These are phyloP conservation scores for Cladosporium colombiae DNA, from an alignment of 2,329 filamentous ascomycete genomes.

Conservation along the genomic window DNA sequence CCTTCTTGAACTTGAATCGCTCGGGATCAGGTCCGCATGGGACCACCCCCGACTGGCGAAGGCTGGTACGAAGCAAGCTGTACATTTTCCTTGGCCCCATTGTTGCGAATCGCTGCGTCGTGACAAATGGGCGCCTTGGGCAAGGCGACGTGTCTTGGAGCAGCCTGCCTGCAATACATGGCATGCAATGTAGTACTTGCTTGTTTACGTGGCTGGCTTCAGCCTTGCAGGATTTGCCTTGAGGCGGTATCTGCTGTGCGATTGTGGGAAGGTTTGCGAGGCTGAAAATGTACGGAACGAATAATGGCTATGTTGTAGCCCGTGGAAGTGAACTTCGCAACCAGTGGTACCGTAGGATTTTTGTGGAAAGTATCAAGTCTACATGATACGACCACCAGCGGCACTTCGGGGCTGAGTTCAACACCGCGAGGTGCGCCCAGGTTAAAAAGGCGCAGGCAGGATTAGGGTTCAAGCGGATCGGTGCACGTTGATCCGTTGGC, in stretches of 20 bases:
- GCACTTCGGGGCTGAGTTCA: constrained; percentile 10
- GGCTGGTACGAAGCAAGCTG: neutral
- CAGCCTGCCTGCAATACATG: neutral
- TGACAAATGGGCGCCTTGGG: neutral
- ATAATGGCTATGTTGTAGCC: neutral
- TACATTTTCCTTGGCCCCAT: neutral
- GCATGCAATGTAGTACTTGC: neutral
- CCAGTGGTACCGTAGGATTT: constrained; percentile 1
- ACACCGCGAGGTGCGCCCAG: neutral
- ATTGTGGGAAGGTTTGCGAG: neutral
- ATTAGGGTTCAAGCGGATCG: constrained; percentile 3
- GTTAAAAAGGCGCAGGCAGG: constrained; percentile 4
- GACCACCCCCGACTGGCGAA: constrained; percentile 6
- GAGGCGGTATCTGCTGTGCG: neutral
- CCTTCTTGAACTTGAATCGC: neutral
- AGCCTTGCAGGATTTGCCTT: constrained; percentile 16
- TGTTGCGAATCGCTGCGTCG: neutral
- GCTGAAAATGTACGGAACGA: neutral
- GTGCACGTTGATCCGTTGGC: neutral
- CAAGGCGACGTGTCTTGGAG: neutral
- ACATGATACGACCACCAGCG: neutral
- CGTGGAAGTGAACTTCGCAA: neutral
- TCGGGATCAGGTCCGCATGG: constrained; percentile 7
- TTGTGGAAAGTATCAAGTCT: neutral
- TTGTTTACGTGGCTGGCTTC: neutral